Conservation (phyloP, 176 grass and related monocot species). For the Lolium multiflorum region DNA sequence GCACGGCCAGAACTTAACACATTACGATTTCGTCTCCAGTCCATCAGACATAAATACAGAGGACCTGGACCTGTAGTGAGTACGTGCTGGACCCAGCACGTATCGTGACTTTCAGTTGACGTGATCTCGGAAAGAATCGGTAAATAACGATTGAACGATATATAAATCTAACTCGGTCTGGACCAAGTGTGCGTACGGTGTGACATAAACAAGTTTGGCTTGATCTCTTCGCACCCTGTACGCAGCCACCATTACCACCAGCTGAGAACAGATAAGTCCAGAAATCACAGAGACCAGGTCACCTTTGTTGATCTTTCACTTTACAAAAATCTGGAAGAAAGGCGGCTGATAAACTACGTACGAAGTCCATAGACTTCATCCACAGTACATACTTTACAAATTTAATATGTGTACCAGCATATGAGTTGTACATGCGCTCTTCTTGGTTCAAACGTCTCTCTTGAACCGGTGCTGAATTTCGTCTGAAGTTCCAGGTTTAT, state of each 20-base stretch:
- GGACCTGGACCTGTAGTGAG: background rate
- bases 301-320: constrained; percentile 27
- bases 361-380: constrained; percentile 20
- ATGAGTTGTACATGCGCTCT: background rate
- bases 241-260: background rate
- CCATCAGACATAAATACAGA: background rate
- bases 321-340: constrained; percentile 2
- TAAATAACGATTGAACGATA: background rate
- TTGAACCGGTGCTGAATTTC: background rate
- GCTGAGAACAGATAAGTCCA: background rate
- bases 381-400: background rate
- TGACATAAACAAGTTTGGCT: constrained; percentile 39
- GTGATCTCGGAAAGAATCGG: background rate
- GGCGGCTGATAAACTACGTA: background rate
- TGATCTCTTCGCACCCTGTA: constrained; percentile 35
- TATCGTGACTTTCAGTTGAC: background rate
- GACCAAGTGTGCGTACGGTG: background rate
- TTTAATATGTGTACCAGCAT: background rate
- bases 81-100: background rate
- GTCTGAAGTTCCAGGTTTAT: background rate
- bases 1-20: background rate
- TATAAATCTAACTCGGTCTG: background rate
- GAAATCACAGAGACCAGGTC: constrained; percentile 39
- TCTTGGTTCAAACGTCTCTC: too few species aligned
- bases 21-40: background rate